These are phyloP conservation scores for Citrus unshiu DNA, from an alignment of 345 rosid genomes.

Conservation along the genomic window DNA sequence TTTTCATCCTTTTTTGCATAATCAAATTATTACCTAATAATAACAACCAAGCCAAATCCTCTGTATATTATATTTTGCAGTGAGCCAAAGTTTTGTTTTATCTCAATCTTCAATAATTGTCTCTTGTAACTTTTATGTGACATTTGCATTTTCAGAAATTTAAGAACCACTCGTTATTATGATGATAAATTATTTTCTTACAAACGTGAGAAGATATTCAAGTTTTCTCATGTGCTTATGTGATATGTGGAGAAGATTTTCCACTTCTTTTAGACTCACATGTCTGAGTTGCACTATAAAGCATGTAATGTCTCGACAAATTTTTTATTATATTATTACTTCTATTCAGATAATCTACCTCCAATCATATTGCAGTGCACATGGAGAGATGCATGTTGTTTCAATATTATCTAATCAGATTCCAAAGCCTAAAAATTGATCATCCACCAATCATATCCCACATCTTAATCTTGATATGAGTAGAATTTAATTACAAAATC, in stretches of 20 bases:
- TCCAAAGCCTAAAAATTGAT: background rate
- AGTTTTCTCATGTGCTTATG: no score
- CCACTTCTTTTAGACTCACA: no score
- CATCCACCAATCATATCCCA: background rate
- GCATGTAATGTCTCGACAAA: no score
- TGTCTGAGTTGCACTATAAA: no score
- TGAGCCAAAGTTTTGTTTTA: background rate
- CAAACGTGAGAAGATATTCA: no score
- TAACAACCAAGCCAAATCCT: background rate
- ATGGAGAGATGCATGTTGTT: background rate
- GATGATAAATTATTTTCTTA: no score
- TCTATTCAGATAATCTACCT: no score
- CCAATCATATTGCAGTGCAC: constrained; percentile 5
- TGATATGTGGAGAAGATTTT: no score
- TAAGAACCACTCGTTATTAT: no score
- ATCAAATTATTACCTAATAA: constrained; percentile 17
- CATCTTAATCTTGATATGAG: background rate
- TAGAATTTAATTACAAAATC: background rate
- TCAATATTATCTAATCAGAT: background rate
- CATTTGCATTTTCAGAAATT: background rate
- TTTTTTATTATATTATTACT: no score
- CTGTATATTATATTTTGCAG: background rate
- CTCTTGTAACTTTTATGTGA: background rate
- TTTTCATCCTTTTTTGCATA: constrained; percentile 6
- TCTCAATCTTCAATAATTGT: constrained; percentile 4